Evolutionary conservation across 495 filamentous ascomycete species (phyloP), one percentile per base, ranked within the genome.

Genomic region (Astrothelium subdiscretum): DNA sequence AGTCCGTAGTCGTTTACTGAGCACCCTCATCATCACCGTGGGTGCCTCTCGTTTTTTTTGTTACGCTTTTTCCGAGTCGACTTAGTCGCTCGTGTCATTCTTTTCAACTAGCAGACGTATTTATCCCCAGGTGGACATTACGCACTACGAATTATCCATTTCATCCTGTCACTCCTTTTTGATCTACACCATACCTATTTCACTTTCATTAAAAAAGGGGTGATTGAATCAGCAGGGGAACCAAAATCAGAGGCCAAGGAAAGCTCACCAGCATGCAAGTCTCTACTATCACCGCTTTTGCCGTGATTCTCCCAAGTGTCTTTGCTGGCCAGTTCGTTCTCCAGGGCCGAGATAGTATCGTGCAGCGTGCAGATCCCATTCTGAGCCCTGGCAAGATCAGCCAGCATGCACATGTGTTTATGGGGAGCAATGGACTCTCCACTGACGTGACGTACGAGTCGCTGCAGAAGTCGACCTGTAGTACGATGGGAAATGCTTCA

Each of bases 281-380:
- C 1, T 54, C 42, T 32, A 27, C 43, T 20, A n/a, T 57, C 11
- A 22, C 48, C 18, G 60, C 60, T 20, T 32, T 51, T 29, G 51
- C 57, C 31, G 52, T 52, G 15, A 32, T 63, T 13, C 18, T 58
- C 18, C 26, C 61, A 10, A 5, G 27, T 32, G 54, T 12, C 31
- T 24, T 31, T 31, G 32, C 61, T 32, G 15, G 42, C 13, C 61
- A 63, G 32, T 63, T 63, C 26, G 61, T 63, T 13, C 35, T 63
- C 35, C 59, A 63, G 52, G 61, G 54, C 20, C 52, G 59, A 32
- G 61, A 63, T 32, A 59, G 22, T n/a, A 18, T 29, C 12, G 54
- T 59, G 13, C 31, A 63, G 26, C 61, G 61, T 59, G 52, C 61
- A n/a, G 61, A 63, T 26, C 61, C 61, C 24, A 63, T 63, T 32